Evolutionary conservation across 345 rosid genomes (phyloP), one percentile per base, ranked within the genome.

Genomic region (Eucalyptus pauciflora): DNA sequence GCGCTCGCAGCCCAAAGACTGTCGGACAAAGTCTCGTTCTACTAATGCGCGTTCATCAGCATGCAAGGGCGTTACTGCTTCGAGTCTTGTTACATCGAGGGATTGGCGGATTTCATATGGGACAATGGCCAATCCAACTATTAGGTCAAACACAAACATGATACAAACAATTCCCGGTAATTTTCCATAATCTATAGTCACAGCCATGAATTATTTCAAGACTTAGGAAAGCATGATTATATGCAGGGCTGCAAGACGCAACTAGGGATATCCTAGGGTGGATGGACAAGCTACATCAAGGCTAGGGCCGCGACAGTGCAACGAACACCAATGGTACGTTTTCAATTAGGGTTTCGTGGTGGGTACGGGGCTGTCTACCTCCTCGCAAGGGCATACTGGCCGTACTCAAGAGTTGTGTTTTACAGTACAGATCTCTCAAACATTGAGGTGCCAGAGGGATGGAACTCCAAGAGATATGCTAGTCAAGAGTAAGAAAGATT

Each of bases 101-200:
- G 95, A 64, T 89, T 93, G 8, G 43, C 92, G 1, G 95, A 95
- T 89, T 95, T 94, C 91, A 94, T 95, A 6, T 95, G 92, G 94
- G 95, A 95, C 15, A 3, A 8, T 4, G 95, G 91, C 85, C 95
- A 92, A 85, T 94, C 95, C 13, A 58, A 88, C 12, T 94, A 90
- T 88, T 62, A 93, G 93, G 96, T 94, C 79, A n/a, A 31, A 15
- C 79, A 16, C 37, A 4, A 67, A 67, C 22, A n/a, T 8, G 5
- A 31, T 16, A 67, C 17, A 31, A 4, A 22, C 41, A 3, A 62
- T 27, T 27, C 69, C 16, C 67, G 4, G 29, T 13, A 12, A 27
- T 62, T 62, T 13, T 62, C 31, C 33, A 62, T n/a, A 37, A 64
- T n/a, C 20, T n/a, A 64, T 8, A 15, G 5, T 64, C 41, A 7